Evolutionary conservation across 75 land plant species (phyloP), one percentile per base, ranked within the genome.

Genomic region (Picea sitchensis): DNA sequence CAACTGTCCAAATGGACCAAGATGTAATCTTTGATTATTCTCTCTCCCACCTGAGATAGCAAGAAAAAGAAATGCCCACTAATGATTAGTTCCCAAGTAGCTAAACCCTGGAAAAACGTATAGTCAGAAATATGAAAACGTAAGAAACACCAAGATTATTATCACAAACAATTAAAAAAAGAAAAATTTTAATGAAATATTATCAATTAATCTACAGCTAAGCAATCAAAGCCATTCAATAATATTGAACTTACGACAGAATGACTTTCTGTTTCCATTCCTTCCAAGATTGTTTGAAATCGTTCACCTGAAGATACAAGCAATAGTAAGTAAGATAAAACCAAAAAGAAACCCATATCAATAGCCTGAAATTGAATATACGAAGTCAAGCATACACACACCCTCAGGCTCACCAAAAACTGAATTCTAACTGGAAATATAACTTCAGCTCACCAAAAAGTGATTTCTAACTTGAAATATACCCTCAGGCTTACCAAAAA

Each of bases 1-100:
- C 83, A 82, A 68, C 79, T 87, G 54, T 84, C 83, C 61, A 97
- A 87, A 78, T 97, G 99, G 59, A 95, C 98, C 62, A 95, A 90
- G 41, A 97, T 79, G 83, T 83, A 93, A 23, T 88, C 89, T 61
- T 81, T 84, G 5, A 97, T 82, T 58, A 97, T 85, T 79, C 90
- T 84, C 60, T 91, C 89, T 31, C 89, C 99, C 76, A 95, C 92
- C 99, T 97, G 82, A 71, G 69, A 65, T 73, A 65, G 21, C 31
- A 41, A 21, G 77, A 36, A 76, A 36, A 76, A 15, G 26, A 76
- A 44, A 47, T 47, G 51, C 6, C 51, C 7, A 47, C 51, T 0
- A 47, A 47, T 47, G 51, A 47, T 47, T 47, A 47, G 51, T 47
- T 47, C 8, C 51, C 51, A 47, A 47, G 51, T 47, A 6, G 51